These are phyloP conservation scores for Telopea speciosissima DNA, from an alignment of 177 flowering plant genomes.

Conservation along the genomic window DNA sequence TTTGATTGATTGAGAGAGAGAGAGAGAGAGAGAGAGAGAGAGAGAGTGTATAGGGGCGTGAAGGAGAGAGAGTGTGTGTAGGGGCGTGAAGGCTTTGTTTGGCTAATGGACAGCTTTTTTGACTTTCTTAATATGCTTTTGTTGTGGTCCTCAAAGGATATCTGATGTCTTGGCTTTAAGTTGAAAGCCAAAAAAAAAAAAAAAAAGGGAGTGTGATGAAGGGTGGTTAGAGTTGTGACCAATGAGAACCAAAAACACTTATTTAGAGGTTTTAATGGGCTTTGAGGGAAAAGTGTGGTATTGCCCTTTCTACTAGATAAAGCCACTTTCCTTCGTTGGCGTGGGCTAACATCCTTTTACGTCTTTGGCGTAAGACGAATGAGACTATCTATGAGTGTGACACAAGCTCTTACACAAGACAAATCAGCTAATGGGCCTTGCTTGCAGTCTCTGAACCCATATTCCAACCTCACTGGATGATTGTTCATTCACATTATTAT, in stretches of 20 bases:
- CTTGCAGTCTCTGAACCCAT: neutral
- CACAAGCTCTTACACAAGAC: constrained; percentile 3
- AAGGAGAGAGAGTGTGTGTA: too few relatives aligned
- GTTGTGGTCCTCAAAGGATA: neutral
- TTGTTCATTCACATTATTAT: neutral
- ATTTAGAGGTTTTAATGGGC: neutral
- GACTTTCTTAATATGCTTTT: neutral
- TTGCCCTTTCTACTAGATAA: neutral
- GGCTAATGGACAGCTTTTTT: neutral
- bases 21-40: too few relatives aligned
- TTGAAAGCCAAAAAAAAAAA: neutral
- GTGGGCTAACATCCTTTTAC: neutral
- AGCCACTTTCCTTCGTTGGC: neutral
- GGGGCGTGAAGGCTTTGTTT: too few relatives aligned
- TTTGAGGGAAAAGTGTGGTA: neutral
- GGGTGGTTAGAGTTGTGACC: neutral
- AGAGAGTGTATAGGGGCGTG: too few relatives aligned
- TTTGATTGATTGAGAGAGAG: too few relatives aligned
- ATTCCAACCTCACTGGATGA: neutral
- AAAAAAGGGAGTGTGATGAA: too few relatives aligned
- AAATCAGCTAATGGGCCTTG: constrained; percentile 2
- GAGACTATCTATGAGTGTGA: too few relatives aligned
- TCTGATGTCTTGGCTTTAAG: neutral
- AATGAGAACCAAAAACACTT: neutral
- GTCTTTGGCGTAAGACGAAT: neutral